Conservation (phyloP, 75 land plant genomes). For the Picea sitchensis region DNA sequence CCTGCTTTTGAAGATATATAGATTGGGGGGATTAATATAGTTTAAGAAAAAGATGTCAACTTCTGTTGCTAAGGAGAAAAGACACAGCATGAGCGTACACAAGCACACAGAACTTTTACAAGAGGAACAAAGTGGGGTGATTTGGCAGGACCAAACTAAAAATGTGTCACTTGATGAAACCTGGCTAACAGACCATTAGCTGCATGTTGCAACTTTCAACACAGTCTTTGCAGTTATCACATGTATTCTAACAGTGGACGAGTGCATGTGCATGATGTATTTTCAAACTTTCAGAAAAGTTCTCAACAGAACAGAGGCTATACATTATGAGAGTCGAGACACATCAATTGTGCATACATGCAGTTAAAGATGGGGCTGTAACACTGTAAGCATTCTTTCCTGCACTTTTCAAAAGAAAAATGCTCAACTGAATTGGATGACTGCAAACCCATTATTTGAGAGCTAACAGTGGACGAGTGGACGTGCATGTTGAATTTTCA, state of each 20-base stretch:
- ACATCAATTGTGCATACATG: neutral
- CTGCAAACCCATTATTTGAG: neutral
- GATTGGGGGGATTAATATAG: no score
- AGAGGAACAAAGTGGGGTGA: no score
- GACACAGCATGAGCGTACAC: no score
- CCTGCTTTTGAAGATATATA: no score
- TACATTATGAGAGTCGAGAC: neutral
- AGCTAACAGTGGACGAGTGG: neutral
- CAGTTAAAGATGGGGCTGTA: neutral
- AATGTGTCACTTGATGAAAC: no score
- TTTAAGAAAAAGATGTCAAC: no score
- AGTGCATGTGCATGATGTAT: neutral
- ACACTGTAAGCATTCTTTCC: neutral
- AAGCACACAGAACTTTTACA: no score
- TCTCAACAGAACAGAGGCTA: neutral
- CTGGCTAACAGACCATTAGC: no score
- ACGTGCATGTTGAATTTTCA: neutral
- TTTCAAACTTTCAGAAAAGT: neutral
- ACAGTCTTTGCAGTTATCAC: no score
- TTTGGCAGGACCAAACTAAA: no score
- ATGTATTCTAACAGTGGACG: neutral
- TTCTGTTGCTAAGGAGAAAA: no score
- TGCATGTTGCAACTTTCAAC: no score
- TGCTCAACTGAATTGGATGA: neutral
- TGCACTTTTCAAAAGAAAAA: neutral